These are phyloP conservation scores for Toxicodendron radicans DNA, from an alignment of 345 rosid genomes.

Conservation along the genomic window DNA sequence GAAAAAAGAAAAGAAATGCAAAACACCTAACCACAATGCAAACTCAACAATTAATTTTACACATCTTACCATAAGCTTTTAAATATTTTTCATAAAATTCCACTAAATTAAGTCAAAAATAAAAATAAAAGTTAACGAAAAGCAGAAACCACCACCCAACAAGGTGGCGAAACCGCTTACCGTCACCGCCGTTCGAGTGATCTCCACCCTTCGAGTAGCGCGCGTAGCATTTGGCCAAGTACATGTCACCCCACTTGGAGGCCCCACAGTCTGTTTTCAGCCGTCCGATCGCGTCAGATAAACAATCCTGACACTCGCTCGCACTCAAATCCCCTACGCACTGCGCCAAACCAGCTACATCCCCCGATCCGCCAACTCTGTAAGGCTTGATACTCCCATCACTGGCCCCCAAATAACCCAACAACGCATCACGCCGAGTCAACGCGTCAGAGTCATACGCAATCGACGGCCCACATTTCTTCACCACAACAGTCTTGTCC, in stretches of 20 bases:
- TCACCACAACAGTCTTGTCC: conserved; percentile 68
- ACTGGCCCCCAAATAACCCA: conserved; percentile 47
- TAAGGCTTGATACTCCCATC: conserved; percentile 47
- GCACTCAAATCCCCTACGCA: conserved; percentile 77
- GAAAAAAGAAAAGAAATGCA: not conserved
- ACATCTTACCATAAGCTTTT: not conserved
- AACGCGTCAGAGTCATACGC: conserved; percentile 46
- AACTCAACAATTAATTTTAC: not conserved
- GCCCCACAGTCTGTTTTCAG: conserved; percentile 58
- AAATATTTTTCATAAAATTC: not conserved
- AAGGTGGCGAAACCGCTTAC: conserved; percentile 38
- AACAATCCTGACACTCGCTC: conserved; percentile 80
- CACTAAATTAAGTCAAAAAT: conserved; percentile 19
- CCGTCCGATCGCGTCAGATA: conserved; percentile 70
- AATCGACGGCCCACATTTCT: conserved; percentile 60
- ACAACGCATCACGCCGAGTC: conserved; percentile 53
- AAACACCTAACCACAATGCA: not conserved
- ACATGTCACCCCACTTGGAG: conserved; percentile 74
- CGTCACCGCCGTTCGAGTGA: conserved; percentile 44
- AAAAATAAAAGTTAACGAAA: not conserved
- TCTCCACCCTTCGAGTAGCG: conserved; percentile 57
- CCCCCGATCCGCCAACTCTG: conserved; percentile 57
- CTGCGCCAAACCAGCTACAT: conserved; percentile 60
- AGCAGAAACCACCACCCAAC: conserved; percentile 27
- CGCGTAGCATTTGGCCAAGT: conserved; percentile 84